Conservation (phyloP, 192 early-diverging fungal genomes). For the Dimargaris cristalligena region DNA sequence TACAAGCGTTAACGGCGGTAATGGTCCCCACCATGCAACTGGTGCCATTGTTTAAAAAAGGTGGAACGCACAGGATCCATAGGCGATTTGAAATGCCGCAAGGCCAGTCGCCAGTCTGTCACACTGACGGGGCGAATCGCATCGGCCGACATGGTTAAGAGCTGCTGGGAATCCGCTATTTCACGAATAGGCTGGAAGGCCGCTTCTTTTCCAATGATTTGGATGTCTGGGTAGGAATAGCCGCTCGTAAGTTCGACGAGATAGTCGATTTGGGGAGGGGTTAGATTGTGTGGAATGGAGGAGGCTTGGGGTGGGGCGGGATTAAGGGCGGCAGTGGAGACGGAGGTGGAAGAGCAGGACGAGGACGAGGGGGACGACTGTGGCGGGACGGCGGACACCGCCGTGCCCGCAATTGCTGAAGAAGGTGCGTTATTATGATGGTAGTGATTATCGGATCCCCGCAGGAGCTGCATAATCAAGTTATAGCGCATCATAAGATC, state of each 20-base stretch:
- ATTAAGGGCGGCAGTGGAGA: no score
- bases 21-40: no score
- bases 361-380: no score
- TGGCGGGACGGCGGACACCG: no score
- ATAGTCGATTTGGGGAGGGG: not conserved
- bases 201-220: not conserved
- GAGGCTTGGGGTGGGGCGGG: no score
- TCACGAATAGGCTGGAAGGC: not conserved
- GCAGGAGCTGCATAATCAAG: not conserved
- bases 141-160: not conserved
- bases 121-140: not conserved
- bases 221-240: not conserved
- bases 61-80: not conserved
- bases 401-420: no score
- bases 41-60: not conserved
- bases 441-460: no score
- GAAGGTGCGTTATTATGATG: no score
- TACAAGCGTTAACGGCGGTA: no score
- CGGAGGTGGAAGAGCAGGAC: no score
- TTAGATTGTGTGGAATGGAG: no score
- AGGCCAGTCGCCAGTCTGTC: not conserved
- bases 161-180: not conserved
- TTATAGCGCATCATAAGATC: not conserved
- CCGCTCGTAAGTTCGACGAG: not conserved
- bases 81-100: slow-evolving; percentile 16